These are phyloP conservation scores for Warburgia ugandensis DNA, from an alignment of 164 flowering plant genomes.

Conservation along the genomic window DNA sequence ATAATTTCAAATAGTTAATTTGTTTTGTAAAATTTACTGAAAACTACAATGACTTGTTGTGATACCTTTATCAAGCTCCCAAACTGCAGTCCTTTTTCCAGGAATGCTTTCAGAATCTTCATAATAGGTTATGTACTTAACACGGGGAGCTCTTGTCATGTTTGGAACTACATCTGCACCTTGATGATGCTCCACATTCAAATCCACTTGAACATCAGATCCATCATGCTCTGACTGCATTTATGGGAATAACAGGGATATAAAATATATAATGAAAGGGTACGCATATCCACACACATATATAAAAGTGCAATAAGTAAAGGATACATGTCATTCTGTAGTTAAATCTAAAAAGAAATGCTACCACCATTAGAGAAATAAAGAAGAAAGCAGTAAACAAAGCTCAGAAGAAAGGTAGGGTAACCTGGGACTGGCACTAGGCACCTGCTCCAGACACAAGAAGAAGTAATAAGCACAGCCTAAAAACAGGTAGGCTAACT, in stretches of 20 bases:
- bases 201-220: slow-evolving; percentile 73
- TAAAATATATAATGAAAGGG: background rate
- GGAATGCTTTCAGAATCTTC: slow-evolving; percentile 95
- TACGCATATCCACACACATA: too few species aligned
- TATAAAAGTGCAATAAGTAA: too few species aligned
- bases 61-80: slow-evolving; percentile 91
- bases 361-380: background rate
- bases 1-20: too few species aligned
- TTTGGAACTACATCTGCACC: slow-evolving; percentile 73
- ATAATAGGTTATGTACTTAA: slow-evolving; percentile 85
- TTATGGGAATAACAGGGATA: background rate
- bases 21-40: background rate
- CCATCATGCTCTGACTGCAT: slow-evolving; percentile 95
- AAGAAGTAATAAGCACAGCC: too few species aligned
- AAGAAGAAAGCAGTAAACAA: too few species aligned
- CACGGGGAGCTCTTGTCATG: slow-evolving; percentile 76
- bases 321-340: background rate
- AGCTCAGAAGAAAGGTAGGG: too few species aligned
- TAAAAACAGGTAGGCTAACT: too few species aligned
- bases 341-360: background rate
- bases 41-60: background rate
- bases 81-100: slow-evolving; percentile 87
- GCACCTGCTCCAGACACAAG: too few species aligned
- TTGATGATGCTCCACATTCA: slow-evolving; percentile 65
- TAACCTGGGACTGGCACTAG: too few species aligned